These are phyloP conservation scores for Puccinellia tenuiflora DNA, from an alignment of 176 grass and related monocot species.

Conservation along the genomic window DNA sequence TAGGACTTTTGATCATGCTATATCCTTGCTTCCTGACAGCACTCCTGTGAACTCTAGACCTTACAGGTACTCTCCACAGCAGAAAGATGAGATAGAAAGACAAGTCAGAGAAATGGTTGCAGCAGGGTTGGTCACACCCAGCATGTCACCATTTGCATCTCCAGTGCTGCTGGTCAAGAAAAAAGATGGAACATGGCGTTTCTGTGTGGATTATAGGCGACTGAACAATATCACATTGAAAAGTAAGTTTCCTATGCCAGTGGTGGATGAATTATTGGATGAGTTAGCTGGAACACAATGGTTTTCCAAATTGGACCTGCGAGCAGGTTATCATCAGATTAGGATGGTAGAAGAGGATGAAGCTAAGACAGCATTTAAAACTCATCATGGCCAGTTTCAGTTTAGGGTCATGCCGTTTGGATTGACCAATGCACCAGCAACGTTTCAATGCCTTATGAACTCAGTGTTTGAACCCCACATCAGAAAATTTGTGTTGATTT, in stretches of 20 bases:
- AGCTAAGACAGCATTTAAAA: not conserved
- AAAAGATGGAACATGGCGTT: not conserved
- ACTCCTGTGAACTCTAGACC: not conserved
- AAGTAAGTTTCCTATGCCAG: not conserved
- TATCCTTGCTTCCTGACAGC: not conserved
- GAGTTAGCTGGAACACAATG: not conserved
- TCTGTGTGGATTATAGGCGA: too few species aligned
- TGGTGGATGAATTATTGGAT: not conserved
- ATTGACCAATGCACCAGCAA: too few species aligned
- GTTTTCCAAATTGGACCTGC: not conserved
- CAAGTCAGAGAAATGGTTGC: not conserved
- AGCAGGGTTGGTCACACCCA: not conserved
- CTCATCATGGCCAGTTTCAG: too few species aligned
- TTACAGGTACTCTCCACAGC: not conserved
- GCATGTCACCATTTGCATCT: not conserved
- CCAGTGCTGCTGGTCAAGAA: not conserved
- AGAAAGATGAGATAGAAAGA: not conserved
- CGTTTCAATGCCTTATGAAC: too few species aligned
- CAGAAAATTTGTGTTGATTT: not conserved
- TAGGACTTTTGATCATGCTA: not conserved
- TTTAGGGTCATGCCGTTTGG: too few species aligned
- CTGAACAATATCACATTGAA: too few species aligned
- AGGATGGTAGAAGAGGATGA: not conserved
- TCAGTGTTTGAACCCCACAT: not conserved
- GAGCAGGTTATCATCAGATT: not conserved